Conservation (phyloP, 768 basidiomycete species). For the Panellus pusillus region DNA sequence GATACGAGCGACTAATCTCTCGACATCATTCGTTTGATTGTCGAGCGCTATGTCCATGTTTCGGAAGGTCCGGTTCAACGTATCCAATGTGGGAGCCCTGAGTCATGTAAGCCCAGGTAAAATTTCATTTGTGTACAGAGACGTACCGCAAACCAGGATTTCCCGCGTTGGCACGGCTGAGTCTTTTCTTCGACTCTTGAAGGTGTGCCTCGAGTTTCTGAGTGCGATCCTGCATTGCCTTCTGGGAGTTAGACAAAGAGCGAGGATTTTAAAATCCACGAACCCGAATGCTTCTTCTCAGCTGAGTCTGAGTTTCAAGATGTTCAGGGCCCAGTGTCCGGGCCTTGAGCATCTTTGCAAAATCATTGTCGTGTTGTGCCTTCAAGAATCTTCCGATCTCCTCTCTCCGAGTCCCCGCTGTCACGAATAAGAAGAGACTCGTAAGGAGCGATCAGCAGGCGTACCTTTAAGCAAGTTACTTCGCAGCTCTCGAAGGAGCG, state of each 20-base stretch:
- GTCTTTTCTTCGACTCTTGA: conserved; percentile 64
- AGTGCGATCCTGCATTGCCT: conserved; percentile 73
- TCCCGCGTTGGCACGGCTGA: conserved; percentile 61
- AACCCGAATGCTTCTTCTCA: conserved; percentile 74
- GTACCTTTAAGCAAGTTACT: conserved; percentile 68
- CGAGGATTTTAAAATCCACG: conserved; percentile 23
- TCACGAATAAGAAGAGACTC: not conserved
- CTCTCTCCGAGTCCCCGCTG: conserved; percentile 80
- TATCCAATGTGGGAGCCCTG: conserved; percentile 84
- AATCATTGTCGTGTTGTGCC: conserved; percentile 77
- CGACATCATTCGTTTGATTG: conserved; percentile 58
- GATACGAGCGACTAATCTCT: conserved; percentile 51
- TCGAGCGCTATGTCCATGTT: conserved; percentile 78
- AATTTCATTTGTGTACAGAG: not conserved
- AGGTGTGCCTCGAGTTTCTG: conserved; percentile 80
- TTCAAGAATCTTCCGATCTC: conserved; percentile 79
- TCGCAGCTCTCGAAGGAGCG: conserved; percentile 55
- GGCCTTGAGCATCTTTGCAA: conserved; percentile 70
- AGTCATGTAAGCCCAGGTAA: conserved; percentile 6
- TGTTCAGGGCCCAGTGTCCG: conserved; percentile 89
- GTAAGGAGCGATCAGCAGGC: conserved; percentile 15
- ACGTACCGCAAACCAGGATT: conserved; percentile 62
- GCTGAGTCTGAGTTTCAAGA: conserved; percentile 73
- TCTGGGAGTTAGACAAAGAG: conserved; percentile 2
- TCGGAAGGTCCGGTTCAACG: conserved; percentile 78